A percentile compares a stretch with the other conserved stretches of the same genome.
These are phyloP conservation scores for Fraxinus nigra DNA, from an alignment of 305 asterid genomes.

Conservation along the genomic window DNA sequence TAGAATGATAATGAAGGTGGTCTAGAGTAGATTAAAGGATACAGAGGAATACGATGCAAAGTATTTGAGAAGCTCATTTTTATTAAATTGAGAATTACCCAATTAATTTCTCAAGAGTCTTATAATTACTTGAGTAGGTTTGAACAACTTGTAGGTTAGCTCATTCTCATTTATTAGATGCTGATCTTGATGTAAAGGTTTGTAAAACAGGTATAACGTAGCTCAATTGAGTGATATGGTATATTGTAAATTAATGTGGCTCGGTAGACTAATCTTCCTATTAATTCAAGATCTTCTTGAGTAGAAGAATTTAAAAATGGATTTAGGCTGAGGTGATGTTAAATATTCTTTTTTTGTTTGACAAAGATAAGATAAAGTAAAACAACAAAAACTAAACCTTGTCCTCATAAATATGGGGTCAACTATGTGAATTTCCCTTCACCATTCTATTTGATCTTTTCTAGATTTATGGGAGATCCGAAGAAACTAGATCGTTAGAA, in stretches of 20 bases:
- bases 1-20: not conserved
- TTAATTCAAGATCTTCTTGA: not conserved
- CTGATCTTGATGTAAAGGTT: not conserved
- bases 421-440: not conserved
- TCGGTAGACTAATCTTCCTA: not conserved
- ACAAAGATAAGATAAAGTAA: not conserved
- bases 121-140: not conserved
- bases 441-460: too few relatives aligned
- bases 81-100: not conserved
- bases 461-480: not conserved
- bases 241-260: not conserved
- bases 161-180: not conserved
- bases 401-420: not conserved
- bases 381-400: not conserved
- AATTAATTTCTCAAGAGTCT: not conserved
- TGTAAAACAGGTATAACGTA: not conserved
- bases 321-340: not conserved
- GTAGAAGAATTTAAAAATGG: not conserved
- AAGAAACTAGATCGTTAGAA: not conserved
- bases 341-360: not conserved
- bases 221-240: not conserved
- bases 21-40: not conserved
- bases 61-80: not conserved
- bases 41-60: not conserved
- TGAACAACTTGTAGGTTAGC: not conserved